Evolutionary conservation across 345 rosid species (phyloP), one percentile per base, ranked within the genome.

Genomic region (Erysimum cheiranthoides): DNA sequence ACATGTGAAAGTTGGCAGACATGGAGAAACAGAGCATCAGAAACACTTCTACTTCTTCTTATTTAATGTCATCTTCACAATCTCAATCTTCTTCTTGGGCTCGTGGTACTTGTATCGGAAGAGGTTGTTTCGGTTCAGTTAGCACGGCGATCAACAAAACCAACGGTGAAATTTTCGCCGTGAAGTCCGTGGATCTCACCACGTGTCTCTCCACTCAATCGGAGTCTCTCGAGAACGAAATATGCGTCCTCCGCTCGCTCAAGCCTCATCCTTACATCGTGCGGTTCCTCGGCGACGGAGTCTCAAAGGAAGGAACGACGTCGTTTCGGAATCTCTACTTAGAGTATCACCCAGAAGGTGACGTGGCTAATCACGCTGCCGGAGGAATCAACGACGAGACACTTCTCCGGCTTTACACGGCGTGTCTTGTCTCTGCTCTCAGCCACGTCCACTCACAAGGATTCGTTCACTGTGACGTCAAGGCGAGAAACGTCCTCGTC

Each of bases 391-490:
- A 88, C 17, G 81, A 74, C 3, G 90, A 89, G 68, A 38, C 47
- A 43, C 14, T 74, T 12, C 67, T 88, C 35, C 85, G 85, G 63
- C 86, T 83, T 65, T 82, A 74, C 36, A 56, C 84, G 7, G 73
- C 83, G 82, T 92, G 93, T 66, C 27, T 92, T 2, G 90, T 85
- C 73, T 84, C 88, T 13, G 93, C 87, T 30, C 76, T 92, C 39
- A 57, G 59, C 31, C 81, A 84, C 76, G 61, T 88, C 8, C 97
- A 92, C 81, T 73, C 81, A 0, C 53, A 73, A n/a, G 88, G 91
- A 73, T 77, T 82, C 58, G 93, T 86, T 2, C 97, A 92, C 85
- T 86, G 97, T 49, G 95, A 92, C 53, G 88, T 92, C 31, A 89
- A 92, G 70, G 91, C 95, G 0, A 83, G 59, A 70, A 92, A 92